Conservation (phyloP, 768 basidiomycete species). For the Pleurotus sapidus region DNA sequence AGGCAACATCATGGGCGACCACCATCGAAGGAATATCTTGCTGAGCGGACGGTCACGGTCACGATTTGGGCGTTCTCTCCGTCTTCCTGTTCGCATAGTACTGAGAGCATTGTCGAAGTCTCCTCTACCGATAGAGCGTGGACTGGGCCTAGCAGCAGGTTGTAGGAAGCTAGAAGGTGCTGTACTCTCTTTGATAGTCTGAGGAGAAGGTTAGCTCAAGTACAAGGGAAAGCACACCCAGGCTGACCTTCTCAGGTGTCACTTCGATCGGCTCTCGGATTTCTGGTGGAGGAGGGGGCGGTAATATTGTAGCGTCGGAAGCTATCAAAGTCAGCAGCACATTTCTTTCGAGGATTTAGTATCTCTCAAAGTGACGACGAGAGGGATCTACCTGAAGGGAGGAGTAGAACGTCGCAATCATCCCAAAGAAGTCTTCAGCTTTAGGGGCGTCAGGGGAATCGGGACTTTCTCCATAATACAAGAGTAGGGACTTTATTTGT, state of each 20-base stretch:
- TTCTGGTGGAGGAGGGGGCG: conserved; percentile 19
- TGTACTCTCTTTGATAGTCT: conserved; percentile 41
- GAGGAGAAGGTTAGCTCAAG: conserved; percentile 4
- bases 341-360: conserved; percentile 49
- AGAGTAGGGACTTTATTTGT: conserved; percentile 58
- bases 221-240: neutral
- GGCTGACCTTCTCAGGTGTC: conserved; percentile 19
- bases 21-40: conserved; percentile 82
- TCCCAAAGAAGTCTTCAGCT: conserved; percentile 80
- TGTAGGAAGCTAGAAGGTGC: conserved; percentile 24
- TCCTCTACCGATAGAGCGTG: conserved; percentile 65
- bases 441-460: conserved; percentile 62
- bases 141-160: conserved; percentile 28
- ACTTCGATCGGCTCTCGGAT: conserved; percentile 20
- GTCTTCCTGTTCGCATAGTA: conserved; percentile 68
- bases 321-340: conserved; percentile 67
- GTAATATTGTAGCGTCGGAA: conserved; percentile 32
- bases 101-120: conserved; percentile 84
- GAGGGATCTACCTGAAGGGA: conserved; percentile 53
- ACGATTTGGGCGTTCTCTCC: conserved; percentile 39
- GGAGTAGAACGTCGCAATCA: conserved; percentile 72
- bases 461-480: conserved; percentile 78
- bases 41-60: conserved; percentile 49
- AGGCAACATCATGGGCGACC: conserved; percentile 16
- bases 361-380: conserved; percentile 4